These are phyloP conservation scores for Tricholoma hemisulphureum DNA, from an alignment of 768 basidiomycete genomes.

Conservation along the genomic window DNA sequence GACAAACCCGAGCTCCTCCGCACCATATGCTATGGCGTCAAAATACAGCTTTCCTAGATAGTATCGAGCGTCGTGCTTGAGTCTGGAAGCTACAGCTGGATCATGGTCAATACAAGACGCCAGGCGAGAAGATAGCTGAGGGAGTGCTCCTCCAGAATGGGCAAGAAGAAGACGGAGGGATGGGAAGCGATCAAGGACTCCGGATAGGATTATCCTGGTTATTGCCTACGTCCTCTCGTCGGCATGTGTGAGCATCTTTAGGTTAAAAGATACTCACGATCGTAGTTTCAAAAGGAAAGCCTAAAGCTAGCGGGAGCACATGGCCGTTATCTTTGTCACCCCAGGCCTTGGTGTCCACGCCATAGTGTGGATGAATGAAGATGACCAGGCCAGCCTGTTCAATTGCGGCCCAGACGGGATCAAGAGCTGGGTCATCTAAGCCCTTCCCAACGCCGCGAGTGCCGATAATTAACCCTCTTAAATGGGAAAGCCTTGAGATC, in stretches of 20 bases:
- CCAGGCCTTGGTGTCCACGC: conserved; percentile 71
- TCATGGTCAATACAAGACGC: conserved; percentile 86
- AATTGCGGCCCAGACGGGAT: conserved; percentile 81
- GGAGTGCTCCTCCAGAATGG: conserved; percentile 84
- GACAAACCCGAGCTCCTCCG: conserved; percentile 81
- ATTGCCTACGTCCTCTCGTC: conserved; percentile 45
- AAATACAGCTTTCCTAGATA: conserved; percentile 79
- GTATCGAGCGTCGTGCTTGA: conserved; percentile 80
- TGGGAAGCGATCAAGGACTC: conserved; percentile 78
- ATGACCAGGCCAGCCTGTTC: conserved; percentile 67
- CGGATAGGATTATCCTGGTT: conserved; percentile 78
- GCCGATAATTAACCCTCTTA: conserved; percentile 80
- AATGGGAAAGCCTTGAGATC: conserved; percentile 60
- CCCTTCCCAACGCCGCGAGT: conserved; percentile 76
- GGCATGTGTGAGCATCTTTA: conserved; percentile 1
- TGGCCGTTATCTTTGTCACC: conserved; percentile 81
- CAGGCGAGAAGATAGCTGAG: conserved; percentile 79
- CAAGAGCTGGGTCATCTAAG: conserved; percentile 74
- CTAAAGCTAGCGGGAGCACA: conserved; percentile 81
- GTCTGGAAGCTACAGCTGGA: conserved; percentile 68
- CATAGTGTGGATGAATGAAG: conserved; percentile 88
- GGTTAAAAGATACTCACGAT: conserved; percentile 51
- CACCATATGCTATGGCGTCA: conserved; percentile 87
- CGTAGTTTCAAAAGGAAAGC: conserved; percentile 91
- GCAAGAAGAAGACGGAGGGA: conserved; percentile 75